Evolutionary conservation across 176 grass and related monocot species (phyloP), one percentile per base, ranked within the genome.

Genomic region (Triticum timopheevii): DNA sequence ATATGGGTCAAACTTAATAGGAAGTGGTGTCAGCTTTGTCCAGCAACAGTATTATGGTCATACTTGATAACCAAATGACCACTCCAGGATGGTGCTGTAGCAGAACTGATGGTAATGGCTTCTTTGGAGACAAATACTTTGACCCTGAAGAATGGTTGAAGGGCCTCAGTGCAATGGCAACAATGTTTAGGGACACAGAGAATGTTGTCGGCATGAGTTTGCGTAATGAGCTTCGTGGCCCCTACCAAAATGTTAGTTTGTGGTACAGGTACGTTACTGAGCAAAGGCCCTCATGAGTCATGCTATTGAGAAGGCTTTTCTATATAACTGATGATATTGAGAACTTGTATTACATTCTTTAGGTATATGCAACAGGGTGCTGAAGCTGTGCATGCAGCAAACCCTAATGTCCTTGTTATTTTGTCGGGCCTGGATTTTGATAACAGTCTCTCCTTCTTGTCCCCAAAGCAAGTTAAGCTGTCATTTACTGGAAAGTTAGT

Each of bases 11-110:
- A 73, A 78, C 36, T 83, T 44, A 63, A 82, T 67, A 98, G 96
- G 90, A 93, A 80, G 93, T 98, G 67, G 92, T 98, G 16, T 84
- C 86, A 70, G 80, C 86, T 89, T 79, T 98, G 78, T 86, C 82
- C 25, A 94, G 82, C 83, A 94, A 90, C 68, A 88, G 85, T 50
- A 79, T 98, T 67, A 98, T 98, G 96, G 86, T 95, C 65, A 98
- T 98, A 89, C 93, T 95, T 81, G 96, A 98, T 91, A 98, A 98
- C 70, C 96, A 98, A 93, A 89, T 98, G 49, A 98, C 90, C 20
- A 95, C 86, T 54, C 92, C 93, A 69, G 88, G 92, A 61, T 98
- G 96, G 96, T 95, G 93, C 74, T 98, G 96, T 78, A 95, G 93
- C 69, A 80, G 28, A 77, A 79, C 75, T 8, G 96, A 98, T 5